Base-by-base conservation (phyloP, 2,329 filamentous ascomycete species). In the Helotiales sp. region DNA sequence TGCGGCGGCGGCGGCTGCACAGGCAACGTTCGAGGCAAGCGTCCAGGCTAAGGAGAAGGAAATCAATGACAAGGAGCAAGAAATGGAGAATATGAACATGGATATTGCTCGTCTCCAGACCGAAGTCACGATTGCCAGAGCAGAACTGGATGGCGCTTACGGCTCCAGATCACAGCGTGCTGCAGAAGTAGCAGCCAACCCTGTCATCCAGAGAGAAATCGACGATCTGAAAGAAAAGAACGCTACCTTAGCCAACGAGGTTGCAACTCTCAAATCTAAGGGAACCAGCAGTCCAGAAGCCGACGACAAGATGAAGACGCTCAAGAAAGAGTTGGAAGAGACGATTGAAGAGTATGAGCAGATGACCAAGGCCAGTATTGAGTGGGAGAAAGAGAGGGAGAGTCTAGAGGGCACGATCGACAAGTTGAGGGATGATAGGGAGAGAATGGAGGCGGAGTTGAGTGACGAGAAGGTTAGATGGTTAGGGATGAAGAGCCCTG, bases 121-220 rank as follows among this genome's bases (percentile, higher is more conserved):
- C 2, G 87, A 98, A 76, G 82, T 98, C 40, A 96, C 93, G n/a
- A 88, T 98, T 65, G 91, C 90, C 25, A 85, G 86, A 69, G 91
- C 93, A 53, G 93, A 98, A 73, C 89, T 98, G 25, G 95, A 96
- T 67, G 91, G 91, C 61, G 96, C 96, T 70, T 97, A 98, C 70
- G 95, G 95, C 38, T 83, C 81, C n/a, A 79, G 87, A 52, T 82
- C 85, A 9, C 79, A 90, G 70, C 83, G 87, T 30, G 85, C 86
- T 12, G 86, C 85, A n/a, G 85, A 88, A 69, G 81, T 81, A 10
- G 82, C 83, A 9, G 76, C 78, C 47, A 83, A 84, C 50, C 81
- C 80, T 2, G 77, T 76, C 22, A 77, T 86, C 42, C 82, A 84
- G 66, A 81, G 78, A 54, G 83, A 88, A 67, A 76, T 87, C 24